Conservation (phyloP, 805 yeast genomes). For the Saccharomycopsis capsularis region DNA sequence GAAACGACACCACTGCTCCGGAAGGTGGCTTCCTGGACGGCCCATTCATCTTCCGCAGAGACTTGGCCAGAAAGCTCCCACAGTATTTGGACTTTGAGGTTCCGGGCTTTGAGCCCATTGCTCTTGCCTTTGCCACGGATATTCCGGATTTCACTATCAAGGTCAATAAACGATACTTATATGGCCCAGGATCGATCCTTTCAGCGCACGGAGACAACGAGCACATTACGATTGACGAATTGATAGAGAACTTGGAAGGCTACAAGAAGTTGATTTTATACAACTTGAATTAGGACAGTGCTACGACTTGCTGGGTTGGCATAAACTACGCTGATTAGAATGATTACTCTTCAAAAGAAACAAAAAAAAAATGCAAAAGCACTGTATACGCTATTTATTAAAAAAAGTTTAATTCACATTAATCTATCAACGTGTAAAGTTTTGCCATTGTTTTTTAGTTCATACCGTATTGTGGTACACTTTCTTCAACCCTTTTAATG, state of each 20-base stretch:
- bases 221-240: conserved; percentile 33
- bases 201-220: conserved; percentile 48
- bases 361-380: no score
- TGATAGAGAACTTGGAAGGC: conserved; percentile 37
- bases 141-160: conserved; percentile 14
- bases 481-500: no score
- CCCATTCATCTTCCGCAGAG: background rate
- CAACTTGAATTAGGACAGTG: background rate
- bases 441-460: no score
- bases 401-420: no score
- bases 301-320: no score
- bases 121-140: conserved; percentile 36
- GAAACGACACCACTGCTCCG: background rate
- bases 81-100: conserved; percentile 48
- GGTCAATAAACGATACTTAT: conserved; percentile 32
- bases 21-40: background rate
- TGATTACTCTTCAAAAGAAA: no score
- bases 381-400: no score
- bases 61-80: conserved; percentile 27
- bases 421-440: no score
- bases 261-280: conserved; percentile 32
- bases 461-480: no score
- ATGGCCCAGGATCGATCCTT: conserved; percentile 46
- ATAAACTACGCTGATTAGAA: no score
- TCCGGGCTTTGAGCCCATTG: conserved; percentile 53